Percentiles rank a stretch among this genome's conserved stretches.
Evolutionary conservation across 371 early-diverging fungal species (phyloP).

Genomic region (Mucor lusitanicus): DNA sequence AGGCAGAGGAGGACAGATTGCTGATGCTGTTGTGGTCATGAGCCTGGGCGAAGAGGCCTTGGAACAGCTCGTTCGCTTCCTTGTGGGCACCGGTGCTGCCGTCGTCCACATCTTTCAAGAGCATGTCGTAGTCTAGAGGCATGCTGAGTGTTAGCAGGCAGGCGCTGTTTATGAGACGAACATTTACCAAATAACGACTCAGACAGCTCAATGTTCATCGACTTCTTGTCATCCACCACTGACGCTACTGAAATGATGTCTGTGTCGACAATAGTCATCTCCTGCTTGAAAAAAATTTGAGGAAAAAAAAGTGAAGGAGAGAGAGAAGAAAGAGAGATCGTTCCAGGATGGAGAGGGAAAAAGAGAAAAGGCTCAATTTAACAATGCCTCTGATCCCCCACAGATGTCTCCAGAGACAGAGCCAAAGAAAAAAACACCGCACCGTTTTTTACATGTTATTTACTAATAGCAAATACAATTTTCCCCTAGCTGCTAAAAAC

Average conservation of each 20-base stretch:
- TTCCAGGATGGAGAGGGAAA: background rate
- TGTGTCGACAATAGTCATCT: slow-evolving; percentile 17
- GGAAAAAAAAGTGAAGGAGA: background rate
- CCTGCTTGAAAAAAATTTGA: background rate
- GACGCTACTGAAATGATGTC: slow-evolving; percentile 12
- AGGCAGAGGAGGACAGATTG: background rate
- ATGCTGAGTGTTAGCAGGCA: too few species aligned
- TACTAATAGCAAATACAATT: background rate
- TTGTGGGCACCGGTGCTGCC: background rate
- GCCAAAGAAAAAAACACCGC: background rate
- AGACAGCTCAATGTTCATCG: slow-evolving; percentile 3
- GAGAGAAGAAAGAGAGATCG: background rate
- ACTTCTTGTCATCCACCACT: slow-evolving; percentile 8
- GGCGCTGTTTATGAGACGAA: too few species aligned
- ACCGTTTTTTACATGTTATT: background rate
- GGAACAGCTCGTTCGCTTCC: slow-evolving; percentile 3
- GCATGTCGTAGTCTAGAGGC: slow-evolving; percentile 15
- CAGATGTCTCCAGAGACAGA: too few species aligned
- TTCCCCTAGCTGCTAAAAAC: slow-evolving; percentile 1
- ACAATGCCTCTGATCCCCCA: background rate
- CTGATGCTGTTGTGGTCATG: background rate
- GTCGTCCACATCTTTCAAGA: slow-evolving; percentile 2
- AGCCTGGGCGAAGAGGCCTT: background rate
- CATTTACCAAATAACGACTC: slow-evolving; percentile 23
- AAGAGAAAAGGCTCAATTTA: background rate